Conservation (phyloP, 805 yeast genomes). For the Candida khao-thaluensis region DNA sequence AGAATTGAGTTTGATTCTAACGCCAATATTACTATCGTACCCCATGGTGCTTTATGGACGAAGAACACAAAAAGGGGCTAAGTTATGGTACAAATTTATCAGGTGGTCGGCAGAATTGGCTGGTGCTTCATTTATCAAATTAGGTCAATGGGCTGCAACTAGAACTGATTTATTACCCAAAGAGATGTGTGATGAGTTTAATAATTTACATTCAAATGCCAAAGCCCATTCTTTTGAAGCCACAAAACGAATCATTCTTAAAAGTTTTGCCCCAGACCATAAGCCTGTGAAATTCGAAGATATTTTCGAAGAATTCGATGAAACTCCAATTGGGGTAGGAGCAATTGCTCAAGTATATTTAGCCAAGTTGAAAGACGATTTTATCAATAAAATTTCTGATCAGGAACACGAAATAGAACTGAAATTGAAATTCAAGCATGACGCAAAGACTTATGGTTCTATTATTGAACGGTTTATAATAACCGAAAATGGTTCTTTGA, state of each 20-base stretch:
- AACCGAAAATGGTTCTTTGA: constrained; percentile 35
- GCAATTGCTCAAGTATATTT: constrained; percentile 96
- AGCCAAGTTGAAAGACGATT: constrained; percentile 56
- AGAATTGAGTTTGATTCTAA: constrained; percentile 62
- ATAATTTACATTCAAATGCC: constrained; percentile 79
- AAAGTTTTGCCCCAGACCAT: constrained; percentile 44
- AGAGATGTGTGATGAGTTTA: constrained; percentile 73
- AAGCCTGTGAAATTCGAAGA: constrained; percentile 54
- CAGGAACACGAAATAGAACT: constrained; percentile 23
- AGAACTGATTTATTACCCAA: constrained; percentile 88
- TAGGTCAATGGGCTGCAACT: constrained; percentile 99
- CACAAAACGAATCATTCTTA: constrained; percentile 58
- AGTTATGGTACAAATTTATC: constrained; percentile 67
- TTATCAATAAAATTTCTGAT: constrained; percentile 36
- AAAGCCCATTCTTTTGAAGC: constrained; percentile 63
- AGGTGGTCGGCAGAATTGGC: constrained; percentile 73
- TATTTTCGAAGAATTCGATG: constrained; percentile 75
- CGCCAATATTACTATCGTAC: constrained; percentile 64
- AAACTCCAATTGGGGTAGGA: constrained; percentile 89
- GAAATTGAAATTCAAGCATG: constrained; percentile 15
- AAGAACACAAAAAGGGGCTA: constrained; percentile 50
- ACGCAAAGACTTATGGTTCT: constrained; percentile 12
- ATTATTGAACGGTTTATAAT: constrained; percentile 34
- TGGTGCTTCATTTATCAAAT: constrained; percentile 87
- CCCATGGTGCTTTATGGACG: constrained; percentile 66